Evolutionary conservation across 148 eudicot genomes (phyloP).

Genomic region (Nepenthes gracilis): DNA sequence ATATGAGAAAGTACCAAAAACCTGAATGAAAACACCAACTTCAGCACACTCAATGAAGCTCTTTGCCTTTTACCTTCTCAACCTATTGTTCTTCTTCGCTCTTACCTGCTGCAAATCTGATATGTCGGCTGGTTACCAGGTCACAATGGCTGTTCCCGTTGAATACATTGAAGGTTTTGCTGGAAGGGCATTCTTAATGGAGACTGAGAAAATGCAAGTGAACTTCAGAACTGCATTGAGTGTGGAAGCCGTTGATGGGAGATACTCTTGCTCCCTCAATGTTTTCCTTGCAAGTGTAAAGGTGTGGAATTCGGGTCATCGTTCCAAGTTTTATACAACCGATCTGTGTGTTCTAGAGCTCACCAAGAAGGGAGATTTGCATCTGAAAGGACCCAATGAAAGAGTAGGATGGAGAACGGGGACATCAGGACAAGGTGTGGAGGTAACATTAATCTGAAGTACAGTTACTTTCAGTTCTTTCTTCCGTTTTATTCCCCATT

Average conservation of each 20-base stretch:
- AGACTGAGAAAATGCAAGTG: conserved; percentile 35
- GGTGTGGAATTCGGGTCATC: conserved; percentile 88
- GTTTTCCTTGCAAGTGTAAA: conserved; percentile 61
- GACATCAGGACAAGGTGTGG: conserved; percentile 78
- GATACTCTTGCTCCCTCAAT: conserved; percentile 62
- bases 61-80: too few relatives aligned
- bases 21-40: too few relatives aligned
- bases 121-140: too few relatives aligned
- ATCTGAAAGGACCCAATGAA: conserved; percentile 38
- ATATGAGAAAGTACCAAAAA: conserved; percentile 6
- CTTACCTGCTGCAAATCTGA: too few relatives aligned
- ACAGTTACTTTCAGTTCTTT: neutral
- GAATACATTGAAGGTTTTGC: conserved; percentile 41
- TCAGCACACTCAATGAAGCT: too few relatives aligned
- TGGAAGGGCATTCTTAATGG: conserved; percentile 74
- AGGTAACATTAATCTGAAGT: conserved; percentile 32
- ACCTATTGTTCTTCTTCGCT: conserved; percentile 7
- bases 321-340: conserved; percentile 36
- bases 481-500: neutral
- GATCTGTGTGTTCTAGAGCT: conserved; percentile 69
- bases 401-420: conserved; percentile 74
- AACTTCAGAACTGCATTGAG: conserved; percentile 52
- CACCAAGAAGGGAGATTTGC: conserved; percentile 52
- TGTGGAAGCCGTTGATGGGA: conserved; percentile 42
- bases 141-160: conserved; percentile 44